phyloP scores from a whole-genome alignment of 108 stramenopile genomes.

The Cyclotella baltica region DNA sequence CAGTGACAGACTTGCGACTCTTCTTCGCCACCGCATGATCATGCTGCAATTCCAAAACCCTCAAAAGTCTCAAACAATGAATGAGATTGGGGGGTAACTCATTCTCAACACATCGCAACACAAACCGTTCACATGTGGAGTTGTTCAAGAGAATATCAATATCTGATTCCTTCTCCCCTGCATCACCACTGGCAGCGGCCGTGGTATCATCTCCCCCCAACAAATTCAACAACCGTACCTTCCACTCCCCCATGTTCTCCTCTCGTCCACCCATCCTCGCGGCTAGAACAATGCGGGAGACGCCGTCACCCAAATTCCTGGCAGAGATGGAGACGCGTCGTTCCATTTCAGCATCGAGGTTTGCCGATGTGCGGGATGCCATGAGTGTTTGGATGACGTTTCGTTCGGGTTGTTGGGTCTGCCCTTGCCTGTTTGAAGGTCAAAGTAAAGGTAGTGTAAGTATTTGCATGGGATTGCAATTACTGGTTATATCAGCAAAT shows the following conservation, averaged over 20 bases:
- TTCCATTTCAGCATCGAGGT: constrained; percentile 79
- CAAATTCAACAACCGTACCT: constrained; percentile 64
- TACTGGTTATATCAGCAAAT: too few relatives aligned
- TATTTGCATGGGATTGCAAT: too few relatives aligned
- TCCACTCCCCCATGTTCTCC: constrained; percentile 68
- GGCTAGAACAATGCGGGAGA: constrained; percentile 83
- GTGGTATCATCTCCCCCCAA: constrained; percentile 68
- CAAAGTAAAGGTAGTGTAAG: too few relatives aligned
- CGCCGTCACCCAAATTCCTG: constrained; percentile 78
- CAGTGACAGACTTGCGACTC: constrained; percentile 21
- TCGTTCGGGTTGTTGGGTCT: constrained; percentile 1
- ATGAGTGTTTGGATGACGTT: constrained; percentile 56
- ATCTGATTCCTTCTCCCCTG: constrained; percentile 43
- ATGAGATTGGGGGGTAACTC: constrained; percentile 95
- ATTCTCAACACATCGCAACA: constrained; percentile 91
- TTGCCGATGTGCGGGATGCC: constrained; percentile 41
- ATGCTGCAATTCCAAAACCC: constrained; percentile 94
- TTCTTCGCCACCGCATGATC: constrained; percentile 55
- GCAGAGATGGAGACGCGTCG: constrained; percentile 76
- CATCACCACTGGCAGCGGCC: constrained; percentile 9
- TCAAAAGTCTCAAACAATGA: constrained; percentile 91
- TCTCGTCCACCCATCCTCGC: constrained; percentile 58
- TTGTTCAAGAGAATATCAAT: constrained; percentile 75
- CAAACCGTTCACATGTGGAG: constrained; percentile 81
- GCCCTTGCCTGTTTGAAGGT: neutral